Base-by-base conservation (phyloP, 2,329 filamentous ascomycete species). In the Sporothrix brasiliensis region DNA sequence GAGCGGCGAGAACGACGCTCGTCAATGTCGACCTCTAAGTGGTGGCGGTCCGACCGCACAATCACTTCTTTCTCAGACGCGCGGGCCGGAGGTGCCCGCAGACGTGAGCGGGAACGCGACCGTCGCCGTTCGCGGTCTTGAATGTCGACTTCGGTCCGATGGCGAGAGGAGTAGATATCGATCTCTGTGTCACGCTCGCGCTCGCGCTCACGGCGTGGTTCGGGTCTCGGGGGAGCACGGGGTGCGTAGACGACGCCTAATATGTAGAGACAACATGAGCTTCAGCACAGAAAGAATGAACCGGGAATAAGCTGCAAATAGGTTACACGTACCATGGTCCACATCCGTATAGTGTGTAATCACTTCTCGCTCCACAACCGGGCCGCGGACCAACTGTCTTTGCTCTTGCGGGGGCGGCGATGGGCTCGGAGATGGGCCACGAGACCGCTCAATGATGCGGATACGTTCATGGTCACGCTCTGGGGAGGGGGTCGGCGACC, bases 311-410 rank as follows among this genome's bases (percentile, higher is more conserved):
- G 14, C 11, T 19, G 4, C 14, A 6, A 2, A 9, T 5, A 16
- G 14, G n/a, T 63, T 58, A 47, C 49, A 79, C 88, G 78, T 83
- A 92, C 92, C 93, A 80, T 97, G 92, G 77, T 97, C 92, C 75
- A 96, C 91, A 77, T 94, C 91, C 71, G 90, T 87, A 78, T 95
- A 94, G 80, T 95, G 92, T 0, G 92, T 96, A 74, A 96, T 94
- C 71, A 97, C 89, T 77, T 97, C 92, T 76, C 94, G 89, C 79
- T 94, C 92, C 75, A 97, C 92, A 0, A 90, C 91, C 47, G 93
- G 93, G 24, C 90, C 89, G 54, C 88, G 86, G 75, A 95, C 89
- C 58, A 91, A 85, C 73, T 86, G 85, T 41, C 87, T 87, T 24
- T 86, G 84, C 4, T 69, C 52, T 7, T 65, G 68, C 1, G 88